A percentile compares a stretch with the other conserved stretches of the same genome.
These are phyloP conservation scores for Xylariaceae sp. DNA, from an alignment of 2,329 filamentous ascomycete species.

Conservation along the genomic window DNA sequence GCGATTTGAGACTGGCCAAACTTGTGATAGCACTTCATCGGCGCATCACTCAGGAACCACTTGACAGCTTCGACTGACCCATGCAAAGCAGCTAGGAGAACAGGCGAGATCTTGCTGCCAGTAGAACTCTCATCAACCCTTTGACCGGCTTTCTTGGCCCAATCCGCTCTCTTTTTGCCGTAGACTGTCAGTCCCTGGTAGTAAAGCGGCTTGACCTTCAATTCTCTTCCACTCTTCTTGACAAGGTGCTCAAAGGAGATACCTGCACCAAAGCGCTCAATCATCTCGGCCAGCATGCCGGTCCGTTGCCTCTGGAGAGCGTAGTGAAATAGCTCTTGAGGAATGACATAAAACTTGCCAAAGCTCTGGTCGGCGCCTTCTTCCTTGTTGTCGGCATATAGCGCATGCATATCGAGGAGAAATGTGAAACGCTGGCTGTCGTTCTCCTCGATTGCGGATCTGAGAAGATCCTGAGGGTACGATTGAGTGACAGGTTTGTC, in stretches of 20 bases:
- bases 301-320: slow-evolving; percentile 47
- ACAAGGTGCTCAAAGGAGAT: slow-evolving; percentile 64
- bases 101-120: slow-evolving; percentile 48
- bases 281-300: slow-evolving; percentile 57
- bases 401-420: slow-evolving; percentile 50
- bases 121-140: slow-evolving; percentile 37
- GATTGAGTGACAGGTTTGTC: slow-evolving; percentile 25
- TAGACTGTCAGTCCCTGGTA: slow-evolving; percentile 73
- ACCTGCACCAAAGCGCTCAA: slow-evolving; percentile 61
- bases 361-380: slow-evolving; percentile 31
- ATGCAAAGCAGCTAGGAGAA: slow-evolving; percentile 52
- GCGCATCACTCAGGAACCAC: slow-evolving; percentile 71
- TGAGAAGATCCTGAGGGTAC: slow-evolving; percentile 31
- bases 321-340: slow-evolving; percentile 36
- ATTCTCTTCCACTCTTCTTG: slow-evolving; percentile 57
- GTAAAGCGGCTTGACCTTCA: slow-evolving; percentile 60
- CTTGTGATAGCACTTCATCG: slow-evolving; percentile 60
- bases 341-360: slow-evolving; percentile 37
- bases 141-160: slow-evolving; percentile 58
- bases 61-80: slow-evolving; percentile 64
- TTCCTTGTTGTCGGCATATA: slow-evolving; percentile 39
- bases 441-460: slow-evolving; percentile 47
- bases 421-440: slow-evolving; percentile 50
- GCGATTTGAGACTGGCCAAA: slow-evolving; percentile 58
- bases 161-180: slow-evolving; percentile 52